Evolutionary conservation across 176 grass and related monocot genomes (phyloP).

Genomic region (Pontederia paniculata): DNA sequence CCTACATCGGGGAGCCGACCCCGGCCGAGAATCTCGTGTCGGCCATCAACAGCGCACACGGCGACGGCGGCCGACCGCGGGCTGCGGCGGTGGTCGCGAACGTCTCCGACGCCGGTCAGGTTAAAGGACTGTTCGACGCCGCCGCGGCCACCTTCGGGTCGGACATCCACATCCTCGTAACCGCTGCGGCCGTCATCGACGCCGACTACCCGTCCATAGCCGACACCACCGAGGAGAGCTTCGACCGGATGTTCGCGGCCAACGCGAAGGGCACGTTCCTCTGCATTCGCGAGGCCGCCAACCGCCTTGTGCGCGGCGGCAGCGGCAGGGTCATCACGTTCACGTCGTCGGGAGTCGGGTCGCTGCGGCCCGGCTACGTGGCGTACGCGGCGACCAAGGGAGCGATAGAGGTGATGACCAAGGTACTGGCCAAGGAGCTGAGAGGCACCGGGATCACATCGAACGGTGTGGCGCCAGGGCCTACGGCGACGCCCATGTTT

Average conservation of each 20-base stretch:
- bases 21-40: neutral
- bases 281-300: conserved; percentile 57
- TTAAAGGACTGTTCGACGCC: conserved; percentile 44
- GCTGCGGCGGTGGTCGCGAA: neutral
- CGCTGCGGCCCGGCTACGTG: conserved; percentile 3
- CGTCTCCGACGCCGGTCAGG: conserved; percentile 33
- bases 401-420: conserved; percentile 8
- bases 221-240: conserved; percentile 26
- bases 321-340: conserved; percentile 52
- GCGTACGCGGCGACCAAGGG: neutral
- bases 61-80: neutral
- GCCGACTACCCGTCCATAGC: conserved; percentile 25
- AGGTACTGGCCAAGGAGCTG: conserved; percentile 8
- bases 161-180: conserved; percentile 53
- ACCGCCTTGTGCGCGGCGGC: conserved; percentile 37
- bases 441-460: conserved; percentile 7
- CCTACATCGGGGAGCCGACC: neutral
- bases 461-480: conserved; percentile 8
- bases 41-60: neutral
- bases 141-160: conserved; percentile 31
- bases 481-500: conserved; percentile 12
- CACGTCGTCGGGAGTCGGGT: conserved; percentile 7
- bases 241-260: conserved; percentile 27
- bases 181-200: conserved; percentile 39
- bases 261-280: conserved; percentile 70